Conservation (phyloP, 257 asterid genomes). For the Fraxinus excelsior region DNA sequence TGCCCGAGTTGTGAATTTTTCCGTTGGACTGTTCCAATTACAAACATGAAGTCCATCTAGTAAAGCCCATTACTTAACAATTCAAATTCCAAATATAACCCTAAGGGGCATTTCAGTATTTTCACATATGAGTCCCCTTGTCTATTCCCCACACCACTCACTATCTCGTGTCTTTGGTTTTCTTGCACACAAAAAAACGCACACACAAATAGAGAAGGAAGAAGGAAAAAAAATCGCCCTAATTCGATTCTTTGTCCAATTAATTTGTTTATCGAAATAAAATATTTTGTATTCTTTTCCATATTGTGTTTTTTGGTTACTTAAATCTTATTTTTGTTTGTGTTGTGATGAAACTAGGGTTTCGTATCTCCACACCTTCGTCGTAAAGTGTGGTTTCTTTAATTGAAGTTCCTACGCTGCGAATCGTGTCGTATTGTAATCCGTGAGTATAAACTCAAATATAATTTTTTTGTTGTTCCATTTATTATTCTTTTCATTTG, state of each 20-base stretch:
- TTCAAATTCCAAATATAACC: not conserved
- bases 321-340: constrained; percentile 38
- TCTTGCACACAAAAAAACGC: not conserved
- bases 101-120: not conserved
- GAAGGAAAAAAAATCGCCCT: not conserved
- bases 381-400: constrained; percentile 31
- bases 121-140: not conserved
- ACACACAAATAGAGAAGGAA: not conserved
- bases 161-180: not conserved
- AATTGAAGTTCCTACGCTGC: constrained; percentile 19
- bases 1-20: too few species aligned
- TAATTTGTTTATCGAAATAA: not conserved
- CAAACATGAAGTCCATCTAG: not conserved
- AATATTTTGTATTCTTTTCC: constrained; percentile 2
- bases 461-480: not conserved
- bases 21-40: too few species aligned
- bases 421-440: constrained; percentile 7
- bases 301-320: constrained; percentile 16
- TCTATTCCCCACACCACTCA: not conserved
- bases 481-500: not conserved
- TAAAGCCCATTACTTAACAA: too few species aligned
- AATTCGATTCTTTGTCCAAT: not conserved
- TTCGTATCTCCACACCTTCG: constrained; percentile 37
- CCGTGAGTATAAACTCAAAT: constrained; percentile 30
- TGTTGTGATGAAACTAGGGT: constrained; percentile 56